Evolutionary conservation across 2,329 filamentous ascomycete species (phyloP).

Genomic region (Seiridium unicorne): DNA sequence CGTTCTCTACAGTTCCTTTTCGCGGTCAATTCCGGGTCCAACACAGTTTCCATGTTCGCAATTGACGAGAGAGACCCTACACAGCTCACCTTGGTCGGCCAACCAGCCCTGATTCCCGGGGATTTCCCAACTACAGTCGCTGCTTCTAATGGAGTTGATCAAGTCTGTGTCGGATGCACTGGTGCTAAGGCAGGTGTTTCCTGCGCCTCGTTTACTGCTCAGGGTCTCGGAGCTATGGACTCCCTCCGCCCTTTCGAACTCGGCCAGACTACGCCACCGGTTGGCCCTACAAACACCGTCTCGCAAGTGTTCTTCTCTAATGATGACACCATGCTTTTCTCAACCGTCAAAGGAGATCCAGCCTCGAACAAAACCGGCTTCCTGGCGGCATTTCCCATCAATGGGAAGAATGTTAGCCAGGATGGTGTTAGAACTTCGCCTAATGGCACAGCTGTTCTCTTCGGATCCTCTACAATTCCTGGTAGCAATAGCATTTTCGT

Average conservation of each 20-base stretch:
- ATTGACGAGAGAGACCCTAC: constrained; percentile 41
- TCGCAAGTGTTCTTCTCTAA: constrained; percentile 60
- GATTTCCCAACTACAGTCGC: constrained; percentile 54
- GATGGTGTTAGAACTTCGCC: constrained; percentile 41
- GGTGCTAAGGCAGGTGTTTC: constrained; percentile 31
- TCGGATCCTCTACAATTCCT: constrained; percentile 49
- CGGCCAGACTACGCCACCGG: constrained; percentile 55
- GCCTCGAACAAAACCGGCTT: constrained; percentile 54
- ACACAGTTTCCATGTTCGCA: constrained; percentile 48
- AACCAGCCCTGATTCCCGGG: constrained; percentile 41
- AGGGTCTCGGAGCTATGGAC: constrained; percentile 43
- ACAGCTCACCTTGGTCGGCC: constrained; percentile 40
- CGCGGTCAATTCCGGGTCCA: constrained; percentile 53
- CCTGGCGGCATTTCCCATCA: constrained; percentile 48
- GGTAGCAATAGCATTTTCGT: constrained; percentile 45
- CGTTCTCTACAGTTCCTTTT: constrained; percentile 44
- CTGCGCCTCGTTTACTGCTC: constrained; percentile 18
- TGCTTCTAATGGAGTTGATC: constrained; percentile 37
- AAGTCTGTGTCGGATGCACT: constrained; percentile 32
- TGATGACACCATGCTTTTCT: constrained; percentile 49
- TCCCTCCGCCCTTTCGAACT: constrained; percentile 45
- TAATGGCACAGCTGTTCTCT: constrained; percentile 54
- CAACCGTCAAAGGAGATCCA: constrained; percentile 61
- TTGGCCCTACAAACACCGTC: constrained; percentile 56
- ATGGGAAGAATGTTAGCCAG: constrained; percentile 14